Conservation (phyloP, 2,329 filamentous ascomycete genomes). For the Chrysoporthe cubensis region DNA sequence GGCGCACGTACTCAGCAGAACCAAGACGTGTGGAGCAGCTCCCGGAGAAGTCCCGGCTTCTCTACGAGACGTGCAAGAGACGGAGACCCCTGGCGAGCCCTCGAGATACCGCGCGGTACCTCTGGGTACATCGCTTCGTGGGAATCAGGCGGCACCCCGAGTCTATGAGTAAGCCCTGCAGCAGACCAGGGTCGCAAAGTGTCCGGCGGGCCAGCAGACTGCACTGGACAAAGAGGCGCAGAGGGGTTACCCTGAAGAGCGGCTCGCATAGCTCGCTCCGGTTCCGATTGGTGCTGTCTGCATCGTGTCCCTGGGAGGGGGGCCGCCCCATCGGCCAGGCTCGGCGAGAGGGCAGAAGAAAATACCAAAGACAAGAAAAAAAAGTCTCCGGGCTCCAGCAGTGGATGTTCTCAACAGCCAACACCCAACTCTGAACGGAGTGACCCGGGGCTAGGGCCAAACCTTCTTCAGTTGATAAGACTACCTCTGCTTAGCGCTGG, state of each 20-base stretch:
- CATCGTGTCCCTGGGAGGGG: background rate
- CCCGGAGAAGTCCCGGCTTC: background rate
- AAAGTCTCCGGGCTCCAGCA: background rate
- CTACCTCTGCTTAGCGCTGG: background rate
- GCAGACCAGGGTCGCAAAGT: background rate
- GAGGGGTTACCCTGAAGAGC: background rate
- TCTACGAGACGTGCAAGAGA: background rate
- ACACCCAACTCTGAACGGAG: background rate
- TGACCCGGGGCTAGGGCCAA: background rate
- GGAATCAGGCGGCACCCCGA: background rate
- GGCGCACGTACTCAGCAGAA: no score
- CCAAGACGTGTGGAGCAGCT: background rate
- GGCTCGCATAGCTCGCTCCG: constrained; percentile 6
- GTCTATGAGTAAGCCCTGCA: constrained; percentile 15
- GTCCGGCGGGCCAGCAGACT: background rate
- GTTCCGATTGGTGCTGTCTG: background rate
- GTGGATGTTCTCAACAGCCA: background rate
- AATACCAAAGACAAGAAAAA: background rate
- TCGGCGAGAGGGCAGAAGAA: background rate
- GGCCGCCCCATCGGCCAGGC: background rate
- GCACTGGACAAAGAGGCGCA: background rate
- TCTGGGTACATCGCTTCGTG: background rate
- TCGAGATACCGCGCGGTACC: background rate
- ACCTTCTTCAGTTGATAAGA: constrained; percentile 6
- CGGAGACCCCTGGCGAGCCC: background rate